Evolutionary conservation across 2,329 filamentous ascomycete genomes (phyloP).

Genomic region (Rugonectria rugulosa): DNA sequence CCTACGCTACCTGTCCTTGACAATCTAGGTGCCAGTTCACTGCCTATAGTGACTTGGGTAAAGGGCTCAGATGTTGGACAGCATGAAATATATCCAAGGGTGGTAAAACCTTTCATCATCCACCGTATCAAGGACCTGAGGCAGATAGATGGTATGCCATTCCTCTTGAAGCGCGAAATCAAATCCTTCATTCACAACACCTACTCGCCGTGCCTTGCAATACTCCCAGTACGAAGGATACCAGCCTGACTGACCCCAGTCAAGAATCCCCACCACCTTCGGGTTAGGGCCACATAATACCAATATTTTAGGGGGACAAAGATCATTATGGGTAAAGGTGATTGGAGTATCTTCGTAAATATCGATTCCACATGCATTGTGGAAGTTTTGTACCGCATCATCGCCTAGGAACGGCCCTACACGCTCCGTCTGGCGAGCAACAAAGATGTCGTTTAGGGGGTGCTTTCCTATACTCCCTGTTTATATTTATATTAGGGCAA

Average conservation of each 20-base stretch:
- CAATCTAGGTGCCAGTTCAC: too few relatives aligned
- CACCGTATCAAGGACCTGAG: constrained; percentile 40
- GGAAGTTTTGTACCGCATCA: constrained; percentile 42
- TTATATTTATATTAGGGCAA: constrained; percentile 23
- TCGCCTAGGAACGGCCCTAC: constrained; percentile 40
- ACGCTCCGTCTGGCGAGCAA: constrained; percentile 29
- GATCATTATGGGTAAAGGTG: constrained; percentile 37
- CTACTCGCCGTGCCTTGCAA: constrained; percentile 37
- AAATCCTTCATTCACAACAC: constrained; percentile 30
- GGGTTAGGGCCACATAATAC: constrained; percentile 27
- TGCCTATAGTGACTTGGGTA: neutral
- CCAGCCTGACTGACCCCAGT: constrained; percentile 43
- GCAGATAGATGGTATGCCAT: constrained; percentile 42
- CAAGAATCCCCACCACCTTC: constrained; percentile 35
- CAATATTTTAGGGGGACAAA: constrained; percentile 37
- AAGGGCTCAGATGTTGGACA: neutral
- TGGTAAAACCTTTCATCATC: constrained; percentile 42
- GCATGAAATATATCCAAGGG: constrained; percentile 40
- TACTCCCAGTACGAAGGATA: constrained; percentile 46
- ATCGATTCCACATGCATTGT: constrained; percentile 41
- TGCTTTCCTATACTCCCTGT: constrained; percentile 40
- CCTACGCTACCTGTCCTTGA: too few relatives aligned
- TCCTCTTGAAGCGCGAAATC: constrained; percentile 36
- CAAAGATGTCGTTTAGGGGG: constrained; percentile 43
- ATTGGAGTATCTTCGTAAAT: constrained; percentile 35